Conservation (phyloP, 495 filamentous ascomycete species). For the Xylaria telfairii region DNA sequence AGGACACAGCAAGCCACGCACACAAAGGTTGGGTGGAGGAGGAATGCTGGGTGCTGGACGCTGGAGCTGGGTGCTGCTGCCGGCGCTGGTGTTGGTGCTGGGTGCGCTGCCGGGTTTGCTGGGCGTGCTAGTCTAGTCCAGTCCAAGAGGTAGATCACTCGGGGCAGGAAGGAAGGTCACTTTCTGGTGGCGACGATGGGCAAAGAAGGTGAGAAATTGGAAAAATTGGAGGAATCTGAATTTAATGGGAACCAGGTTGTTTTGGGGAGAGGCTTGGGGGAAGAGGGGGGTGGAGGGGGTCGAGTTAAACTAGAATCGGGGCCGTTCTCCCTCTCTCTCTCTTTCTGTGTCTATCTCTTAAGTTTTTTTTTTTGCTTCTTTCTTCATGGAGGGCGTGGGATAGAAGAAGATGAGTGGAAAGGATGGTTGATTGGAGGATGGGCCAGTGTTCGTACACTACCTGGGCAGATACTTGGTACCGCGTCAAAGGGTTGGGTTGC, state of each 20-base stretch:
- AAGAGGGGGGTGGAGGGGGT: conserved; percentile 5
- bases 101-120: neutral
- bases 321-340: neutral
- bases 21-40: conserved; percentile 16
- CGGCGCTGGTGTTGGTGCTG: conserved; percentile 7
- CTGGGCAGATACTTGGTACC: no score
- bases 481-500: conserved; percentile 26
- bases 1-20: neutral
- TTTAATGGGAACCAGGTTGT: neutral
- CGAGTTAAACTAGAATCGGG: neutral
- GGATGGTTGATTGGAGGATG: conserved; percentile 27
- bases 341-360: conserved; percentile 4
- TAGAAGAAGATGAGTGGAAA: conserved; percentile 21
- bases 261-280: neutral
- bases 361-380: conserved; percentile 4
- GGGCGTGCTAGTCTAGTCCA: neutral
- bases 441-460: conserved; percentile 5
- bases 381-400: conserved; percentile 15
- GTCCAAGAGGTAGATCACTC: conserved; percentile 5
- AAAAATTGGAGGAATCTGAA: conserved; percentile 11
- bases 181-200: neutral
- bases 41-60: conserved; percentile 18
- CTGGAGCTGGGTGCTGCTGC: neutral
- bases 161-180: neutral
- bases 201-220: conserved; percentile 13